phyloP scores from a whole-genome alignment of 2,329 filamentous ascomycete species.

The Rhinocladiella similis region DNA sequence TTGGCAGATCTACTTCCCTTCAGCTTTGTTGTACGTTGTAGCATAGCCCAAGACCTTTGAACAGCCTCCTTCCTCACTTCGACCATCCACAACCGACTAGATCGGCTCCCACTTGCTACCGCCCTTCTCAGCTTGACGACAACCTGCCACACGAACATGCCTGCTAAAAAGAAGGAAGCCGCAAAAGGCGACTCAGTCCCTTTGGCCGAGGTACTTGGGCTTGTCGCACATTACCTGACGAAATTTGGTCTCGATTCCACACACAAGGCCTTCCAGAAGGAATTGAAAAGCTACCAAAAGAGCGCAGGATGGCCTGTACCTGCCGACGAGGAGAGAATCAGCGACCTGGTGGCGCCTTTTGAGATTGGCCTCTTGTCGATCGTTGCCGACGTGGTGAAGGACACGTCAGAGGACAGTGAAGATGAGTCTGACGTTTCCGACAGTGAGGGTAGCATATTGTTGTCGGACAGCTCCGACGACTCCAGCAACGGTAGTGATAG shows the following conservation, averaged over 20 bases:
- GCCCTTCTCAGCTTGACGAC: not conserved
- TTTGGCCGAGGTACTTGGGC: constrained; percentile 63
- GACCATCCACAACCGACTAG: not conserved
- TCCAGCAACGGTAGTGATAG: constrained; percentile 27
- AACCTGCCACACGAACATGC: not conserved
- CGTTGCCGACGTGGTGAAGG: constrained; percentile 18
- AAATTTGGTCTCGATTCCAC: constrained; percentile 65
- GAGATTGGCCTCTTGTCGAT: constrained; percentile 14
- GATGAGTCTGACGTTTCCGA: not conserved
- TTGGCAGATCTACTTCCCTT: too few species aligned
- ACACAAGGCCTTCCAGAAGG: constrained; percentile 62
- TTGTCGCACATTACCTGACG: constrained; percentile 67
- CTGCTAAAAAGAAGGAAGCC: constrained; percentile 22
- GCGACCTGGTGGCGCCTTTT: constrained; percentile 33
- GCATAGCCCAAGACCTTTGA: too few species aligned
- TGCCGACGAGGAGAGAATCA: not conserved
- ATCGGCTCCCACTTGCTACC: not conserved
- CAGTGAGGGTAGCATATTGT: not conserved
- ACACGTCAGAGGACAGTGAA: not conserved
- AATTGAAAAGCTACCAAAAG: constrained; percentile 49
- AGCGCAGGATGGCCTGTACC: constrained; percentile 45
- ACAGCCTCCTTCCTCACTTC: too few species aligned
- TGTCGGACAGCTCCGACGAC: constrained; percentile 19
- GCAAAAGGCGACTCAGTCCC: constrained; percentile 39
- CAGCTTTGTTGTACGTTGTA: too few species aligned